Base-by-base conservation (phyloP, 345 rosid genomes). In the Lumnitzera racemosa region DNA sequence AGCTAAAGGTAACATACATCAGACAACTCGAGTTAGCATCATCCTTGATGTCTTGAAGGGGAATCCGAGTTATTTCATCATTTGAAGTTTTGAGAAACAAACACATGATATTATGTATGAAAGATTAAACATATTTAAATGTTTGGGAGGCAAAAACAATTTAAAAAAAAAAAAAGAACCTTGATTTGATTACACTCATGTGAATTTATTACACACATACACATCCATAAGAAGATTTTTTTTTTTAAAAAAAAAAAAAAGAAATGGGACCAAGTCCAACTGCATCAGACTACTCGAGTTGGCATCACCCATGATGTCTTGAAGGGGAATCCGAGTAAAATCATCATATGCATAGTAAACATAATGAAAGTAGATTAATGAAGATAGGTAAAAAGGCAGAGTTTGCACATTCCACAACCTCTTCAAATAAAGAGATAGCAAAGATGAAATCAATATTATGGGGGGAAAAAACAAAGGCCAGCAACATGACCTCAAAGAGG, bases 311-410 rank as follows among this genome's bases (percentile, higher is more conserved):
- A 81, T 16, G 17, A 61, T 54, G 81, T 67, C 81, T 51, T 71
- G 83, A 78, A 74, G 76, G 81, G 78, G 80, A 83, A 83, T 83
- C 88, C 77, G 74, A 83, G 81, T 69, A 61, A 49, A 68, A 5
- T 78, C 83, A 58, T 80, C 88, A 78, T 51, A 49, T 76, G 78
- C 83, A 56, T 0, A 2, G 15, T 24, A 53, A 53, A 53, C 4
- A 53, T 20, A 16, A 10, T 3, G 2, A 24, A 53, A 53, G 16
- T 53, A 53, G 11, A 20, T 23, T 11, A 24, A 23, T 20, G 14
- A 16, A 15, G 27, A 53, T 4, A 53, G 9, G 20, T 16, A 6
- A 1, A 16, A 14, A 20, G 20, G 52, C 7, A 49, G n/a, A 14
- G 20, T 49, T 49, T 49, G 20, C 9, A 36, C 1, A 36, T 36